Evolutionary conservation across 768 basidiomycete species (phyloP), one percentile per base, ranked within the genome.

Genomic region (Collybiopsis confluens): DNA sequence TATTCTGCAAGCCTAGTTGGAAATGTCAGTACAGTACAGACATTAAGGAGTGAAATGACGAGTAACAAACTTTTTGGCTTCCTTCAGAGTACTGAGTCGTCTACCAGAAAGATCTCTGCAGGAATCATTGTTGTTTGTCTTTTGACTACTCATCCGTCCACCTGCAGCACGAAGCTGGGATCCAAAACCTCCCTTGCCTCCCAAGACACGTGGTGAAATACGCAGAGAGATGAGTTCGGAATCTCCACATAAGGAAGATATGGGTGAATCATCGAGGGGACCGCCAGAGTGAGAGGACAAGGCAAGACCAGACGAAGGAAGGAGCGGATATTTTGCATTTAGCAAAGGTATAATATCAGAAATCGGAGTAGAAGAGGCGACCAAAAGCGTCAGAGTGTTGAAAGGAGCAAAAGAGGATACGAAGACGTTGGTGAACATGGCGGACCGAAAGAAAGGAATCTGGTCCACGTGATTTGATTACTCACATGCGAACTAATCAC

Each of bases 141-240:
- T 93, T 73, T 94, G 92, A 61, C 87, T 90, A 64, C 89, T 92
- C 97, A 99, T 99, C 28, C 96, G 82, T 11, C 97, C 96, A 59
- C 97, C 97, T 13, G 96, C 96, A 0, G 97, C 96, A 67, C 97
- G 82, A 59, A 99, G 77, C 73, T 98, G 94, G 16, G 89, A 91
- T 3, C 97, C 97, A 64, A 99, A 98, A 30, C 96, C 97, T 67
- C 97, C 96, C 71, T 98, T 99, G 18, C 97, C 97, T 45, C 96
- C 96, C 2, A 78, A 75, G 6, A 98, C 65, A 23, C 86, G 75
- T 0, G 92, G 87, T 1, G 79, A 72, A n/a, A 96, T 75, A 0
- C 91, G 79, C 1, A 98, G 73, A 2, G 79, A 75, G n/a, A 92
- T 72, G 24, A 89, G 68, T 36, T 64, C 58, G 4, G 65, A 64